These are phyloP conservation scores for Trametes cingulata DNA, from an alignment of 768 basidiomycete species.

Conservation along the genomic window DNA sequence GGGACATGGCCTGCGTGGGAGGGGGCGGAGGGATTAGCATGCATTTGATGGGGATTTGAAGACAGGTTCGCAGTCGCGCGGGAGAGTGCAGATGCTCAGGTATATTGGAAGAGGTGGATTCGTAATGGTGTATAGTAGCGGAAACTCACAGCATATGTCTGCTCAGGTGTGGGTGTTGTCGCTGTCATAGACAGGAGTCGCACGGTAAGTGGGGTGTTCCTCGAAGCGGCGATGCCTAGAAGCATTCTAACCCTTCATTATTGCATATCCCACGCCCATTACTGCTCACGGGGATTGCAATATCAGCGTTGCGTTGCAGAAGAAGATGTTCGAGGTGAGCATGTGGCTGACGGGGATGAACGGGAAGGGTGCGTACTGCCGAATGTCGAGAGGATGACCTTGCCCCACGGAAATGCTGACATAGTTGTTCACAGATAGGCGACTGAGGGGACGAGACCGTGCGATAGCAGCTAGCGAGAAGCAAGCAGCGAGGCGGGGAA, in stretches of 20 bases:
- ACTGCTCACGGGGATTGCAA: conserved; percentile 23
- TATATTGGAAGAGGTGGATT: neutral
- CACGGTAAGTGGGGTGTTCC: neutral
- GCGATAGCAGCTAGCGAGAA: neutral
- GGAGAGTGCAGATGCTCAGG: neutral
- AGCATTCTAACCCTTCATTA: conserved; percentile 32
- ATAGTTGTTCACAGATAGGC: too few relatives aligned
- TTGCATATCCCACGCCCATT: conserved; percentile 35
- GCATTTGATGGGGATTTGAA: too few relatives aligned
- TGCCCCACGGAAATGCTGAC: conserved; percentile 36
- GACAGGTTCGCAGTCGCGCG: neutral
- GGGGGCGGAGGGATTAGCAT: too few relatives aligned
- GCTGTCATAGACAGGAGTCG: conserved; percentile 15
- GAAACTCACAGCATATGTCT: conserved; percentile 37
- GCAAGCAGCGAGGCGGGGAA: neutral
- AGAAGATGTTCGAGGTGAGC: neutral
- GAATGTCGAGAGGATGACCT: conserved; percentile 26
- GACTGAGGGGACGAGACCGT: neutral
- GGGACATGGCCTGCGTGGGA: conserved; percentile 35
- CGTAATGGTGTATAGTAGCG: neutral
- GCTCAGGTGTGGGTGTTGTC: conserved; percentile 35
- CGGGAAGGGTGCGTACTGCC: conserved; percentile 30
- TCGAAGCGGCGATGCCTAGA: neutral
- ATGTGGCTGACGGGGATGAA: neutral
- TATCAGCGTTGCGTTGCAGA: neutral